These are phyloP conservation scores for Tetratostichococcus sp. DNA, from an alignment of 139 green algal species.

Conservation along the genomic window DNA sequence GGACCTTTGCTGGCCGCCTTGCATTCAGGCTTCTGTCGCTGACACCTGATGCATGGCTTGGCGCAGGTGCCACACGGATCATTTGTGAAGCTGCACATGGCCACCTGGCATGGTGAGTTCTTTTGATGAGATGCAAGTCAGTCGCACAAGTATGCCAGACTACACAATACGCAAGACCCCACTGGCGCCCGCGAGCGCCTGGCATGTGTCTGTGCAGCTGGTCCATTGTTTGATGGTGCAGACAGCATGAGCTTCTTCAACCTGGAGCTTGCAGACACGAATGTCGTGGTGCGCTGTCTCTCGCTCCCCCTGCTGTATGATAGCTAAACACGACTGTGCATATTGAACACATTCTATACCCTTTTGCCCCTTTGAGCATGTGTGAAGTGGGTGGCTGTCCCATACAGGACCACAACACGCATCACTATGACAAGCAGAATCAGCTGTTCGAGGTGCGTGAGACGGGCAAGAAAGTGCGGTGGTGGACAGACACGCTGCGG, in stretches of 20 bases:
- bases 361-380: too few relatives aligned
- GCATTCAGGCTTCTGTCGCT: too few relatives aligned
- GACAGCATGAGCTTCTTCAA: constrained; percentile 89
- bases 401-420: constrained; percentile 79
- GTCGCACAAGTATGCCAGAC: too few relatives aligned
- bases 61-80: constrained; percentile 30
- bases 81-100: constrained; percentile 52
- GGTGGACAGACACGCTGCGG: not conserved
- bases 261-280: constrained; percentile 92
- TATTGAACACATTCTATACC: too few relatives aligned
- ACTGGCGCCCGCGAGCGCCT: too few relatives aligned
- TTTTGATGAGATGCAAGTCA: too few relatives aligned
- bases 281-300: constrained; percentile 46
- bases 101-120: constrained; percentile 64
- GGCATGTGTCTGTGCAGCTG: constrained; percentile 16
- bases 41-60: too few relatives aligned
- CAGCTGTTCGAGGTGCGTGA: constrained; percentile 31
- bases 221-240: constrained; percentile 60
- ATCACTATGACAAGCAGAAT: constrained; percentile 52
- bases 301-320: too few relatives aligned
- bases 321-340: too few relatives aligned
- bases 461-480: not conserved
- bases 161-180: too few relatives aligned
- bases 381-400: not conserved
- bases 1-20: too few relatives aligned